Conservation (phyloP, 371 early-diverging fungal genomes). For the Thermomucor indicae-seudaticae region DNA sequence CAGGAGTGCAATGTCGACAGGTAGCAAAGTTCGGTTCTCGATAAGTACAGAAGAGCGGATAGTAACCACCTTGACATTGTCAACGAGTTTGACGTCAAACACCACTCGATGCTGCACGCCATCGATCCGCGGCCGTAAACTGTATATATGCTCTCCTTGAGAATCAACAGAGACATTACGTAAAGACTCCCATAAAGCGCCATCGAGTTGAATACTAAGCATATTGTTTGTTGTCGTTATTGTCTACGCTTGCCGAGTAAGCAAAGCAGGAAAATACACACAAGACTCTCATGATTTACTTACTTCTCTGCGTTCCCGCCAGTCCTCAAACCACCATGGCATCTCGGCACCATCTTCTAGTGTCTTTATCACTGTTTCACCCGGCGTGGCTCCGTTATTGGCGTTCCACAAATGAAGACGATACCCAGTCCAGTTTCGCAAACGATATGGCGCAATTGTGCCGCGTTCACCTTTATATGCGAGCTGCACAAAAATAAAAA, state of each 20-base stretch:
- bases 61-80: conserved; percentile 89
- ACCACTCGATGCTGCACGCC: conserved; percentile 80
- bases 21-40: conserved; percentile 75
- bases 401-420: conserved; percentile 88
- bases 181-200: conserved; percentile 87
- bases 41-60: conserved; percentile 84
- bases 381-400: conserved; percentile 37
- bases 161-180: conserved; percentile 85
- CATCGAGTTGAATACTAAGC: conserved; percentile 81
- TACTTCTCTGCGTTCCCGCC: conserved; percentile 88
- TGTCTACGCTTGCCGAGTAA: conserved; percentile 11
- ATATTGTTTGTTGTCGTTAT: conserved; percentile 52
- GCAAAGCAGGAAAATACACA: background rate
- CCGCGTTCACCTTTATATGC: conserved; percentile 40
- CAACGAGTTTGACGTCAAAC: conserved; percentile 79
- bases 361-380: conserved; percentile 61
- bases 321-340: conserved; percentile 96
- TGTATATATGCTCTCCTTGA: conserved; percentile 76
- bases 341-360: conserved; percentile 71
- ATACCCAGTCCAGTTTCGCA: conserved; percentile 90
- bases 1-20: conserved; percentile 78
- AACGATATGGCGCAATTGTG: conserved; percentile 70
- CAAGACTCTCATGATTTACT: background rate
- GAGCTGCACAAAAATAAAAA: conserved; percentile 10
- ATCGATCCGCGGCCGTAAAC: conserved; percentile 75